phyloP scores from a whole-genome alignment of 495 filamentous ascomycete genomes.

The Copromyces sp. region DNA sequence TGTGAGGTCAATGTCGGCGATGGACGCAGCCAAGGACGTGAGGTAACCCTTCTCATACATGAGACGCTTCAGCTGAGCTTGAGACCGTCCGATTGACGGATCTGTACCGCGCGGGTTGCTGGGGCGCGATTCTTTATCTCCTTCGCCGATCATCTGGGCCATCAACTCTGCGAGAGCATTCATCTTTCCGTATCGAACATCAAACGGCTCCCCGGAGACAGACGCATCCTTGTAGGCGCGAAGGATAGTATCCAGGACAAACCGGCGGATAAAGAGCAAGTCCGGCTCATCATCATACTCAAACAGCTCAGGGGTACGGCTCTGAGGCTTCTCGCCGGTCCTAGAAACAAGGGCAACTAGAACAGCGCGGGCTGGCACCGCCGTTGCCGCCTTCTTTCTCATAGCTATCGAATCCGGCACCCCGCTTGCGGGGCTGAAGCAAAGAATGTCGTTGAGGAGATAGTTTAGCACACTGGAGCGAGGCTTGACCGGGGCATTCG shows the following conservation, averaged over 20 bases:
- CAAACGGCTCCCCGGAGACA: slow-evolving; percentile 66
- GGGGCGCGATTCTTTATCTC: slow-evolving; percentile 44
- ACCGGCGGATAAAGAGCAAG: slow-evolving; percentile 83
- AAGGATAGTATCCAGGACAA: slow-evolving; percentile 86
- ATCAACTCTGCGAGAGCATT: slow-evolving; percentile 83
- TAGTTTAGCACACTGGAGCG: slow-evolving; percentile 90
- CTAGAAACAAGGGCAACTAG: slow-evolving; percentile 80
- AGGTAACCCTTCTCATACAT: slow-evolving; percentile 99
- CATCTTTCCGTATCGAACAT: slow-evolving; percentile 77
- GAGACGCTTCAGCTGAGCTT: slow-evolving; percentile 73
- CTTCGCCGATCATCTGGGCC: slow-evolving; percentile 77
- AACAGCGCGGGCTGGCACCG: slow-evolving; percentile 71
- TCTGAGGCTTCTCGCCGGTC: slow-evolving; percentile 64
- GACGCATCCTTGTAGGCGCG: slow-evolving; percentile 88
- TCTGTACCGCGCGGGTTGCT: slow-evolving; percentile 31
- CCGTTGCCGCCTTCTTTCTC: slow-evolving; percentile 77
- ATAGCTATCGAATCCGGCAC: slow-evolving; percentile 62
- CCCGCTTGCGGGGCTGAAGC: slow-evolving; percentile 56
- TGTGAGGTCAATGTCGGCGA: slow-evolving; percentile 92
- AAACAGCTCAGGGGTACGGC: slow-evolving; percentile 36
- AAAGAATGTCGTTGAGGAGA: slow-evolving; percentile 75
- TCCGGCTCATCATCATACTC: slow-evolving; percentile 76
- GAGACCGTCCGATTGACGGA: slow-evolving; percentile 30
- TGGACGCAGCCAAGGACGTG: slow-evolving; percentile 72
- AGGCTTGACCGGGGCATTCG: slow-evolving; percentile 85